Evolutionary conservation across 192 early-diverging fungal genomes (phyloP).

Genomic region (Powellomyces hirtus): DNA sequence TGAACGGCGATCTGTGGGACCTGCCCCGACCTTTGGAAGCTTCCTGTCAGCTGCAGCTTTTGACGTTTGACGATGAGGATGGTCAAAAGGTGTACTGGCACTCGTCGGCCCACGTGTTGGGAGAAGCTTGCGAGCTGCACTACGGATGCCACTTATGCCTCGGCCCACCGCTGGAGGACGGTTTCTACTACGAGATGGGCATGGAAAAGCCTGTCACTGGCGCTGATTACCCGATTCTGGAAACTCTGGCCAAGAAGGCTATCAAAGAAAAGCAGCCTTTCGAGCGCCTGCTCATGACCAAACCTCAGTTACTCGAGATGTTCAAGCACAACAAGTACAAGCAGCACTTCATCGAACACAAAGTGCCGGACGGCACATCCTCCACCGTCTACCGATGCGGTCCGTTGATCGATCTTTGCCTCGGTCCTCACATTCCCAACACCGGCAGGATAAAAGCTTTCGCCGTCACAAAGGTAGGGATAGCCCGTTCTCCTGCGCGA

Average conservation of each 20-base stretch:
- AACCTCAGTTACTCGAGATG: conserved; percentile 92
- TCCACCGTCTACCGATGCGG: conserved; percentile 99
- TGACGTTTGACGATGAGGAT: conserved; percentile 93
- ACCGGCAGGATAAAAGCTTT: conserved; percentile 94
- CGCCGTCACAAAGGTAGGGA: conserved; percentile 73
- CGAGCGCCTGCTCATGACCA: conserved; percentile 81
- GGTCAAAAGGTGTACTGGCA: conserved; percentile 98
- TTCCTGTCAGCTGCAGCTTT: conserved; percentile 76
- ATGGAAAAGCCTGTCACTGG: conserved; percentile 76
- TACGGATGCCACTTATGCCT: conserved; percentile 98
- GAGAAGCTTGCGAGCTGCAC: conserved; percentile 95
- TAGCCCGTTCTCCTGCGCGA: background rate
- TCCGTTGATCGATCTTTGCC: conserved; percentile 94
- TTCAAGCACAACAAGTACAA: conserved; percentile 99
- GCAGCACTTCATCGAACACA: conserved; percentile 86
- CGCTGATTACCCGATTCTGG: conserved; percentile 82
- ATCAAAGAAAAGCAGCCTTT: conserved; percentile 97
- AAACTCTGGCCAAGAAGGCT: conserved; percentile 80
- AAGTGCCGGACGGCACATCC: conserved; percentile 87
- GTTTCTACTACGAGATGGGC: conserved; percentile 97
- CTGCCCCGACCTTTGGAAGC: conserved; percentile 81
- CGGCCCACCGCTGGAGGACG: conserved; percentile 91
- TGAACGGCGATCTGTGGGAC: conserved; percentile 87
- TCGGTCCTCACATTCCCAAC: conserved; percentile 93
- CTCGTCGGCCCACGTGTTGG: conserved; percentile 94